phyloP scores from a whole-genome alignment of 257 asterid species.

The Rehmannia glutinosa region DNA sequence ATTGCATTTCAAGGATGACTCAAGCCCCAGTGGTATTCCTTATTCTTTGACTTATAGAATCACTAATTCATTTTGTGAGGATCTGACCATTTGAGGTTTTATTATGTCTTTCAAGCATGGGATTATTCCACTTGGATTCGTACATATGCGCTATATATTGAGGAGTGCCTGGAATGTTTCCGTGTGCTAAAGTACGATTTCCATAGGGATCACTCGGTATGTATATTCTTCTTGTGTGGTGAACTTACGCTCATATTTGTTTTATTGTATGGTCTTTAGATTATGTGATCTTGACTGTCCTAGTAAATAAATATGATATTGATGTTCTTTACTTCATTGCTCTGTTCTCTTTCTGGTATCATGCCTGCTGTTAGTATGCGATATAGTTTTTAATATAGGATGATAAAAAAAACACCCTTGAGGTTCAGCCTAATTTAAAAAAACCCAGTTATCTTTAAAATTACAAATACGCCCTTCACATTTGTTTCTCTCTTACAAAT shows the following conservation, averaged over 20 bases:
- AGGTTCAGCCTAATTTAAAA: no score
- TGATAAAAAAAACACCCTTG: no score
- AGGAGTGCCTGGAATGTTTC: conserved; percentile 77
- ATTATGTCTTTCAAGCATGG: conserved; percentile 54
- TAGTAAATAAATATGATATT: neutral
- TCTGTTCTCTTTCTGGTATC: neutral
- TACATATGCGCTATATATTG: conserved; percentile 58
- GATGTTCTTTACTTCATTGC: neutral
- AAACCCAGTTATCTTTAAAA: no score
- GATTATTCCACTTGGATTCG: conserved; percentile 75
- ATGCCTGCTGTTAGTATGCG: neutral
- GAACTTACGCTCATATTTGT: neutral
- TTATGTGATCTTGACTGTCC: neutral
- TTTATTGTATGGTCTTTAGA: neutral
- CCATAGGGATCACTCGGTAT: conserved; percentile 59
- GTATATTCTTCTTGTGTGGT: conserved; percentile 14
- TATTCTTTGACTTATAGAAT: conserved; percentile 8
- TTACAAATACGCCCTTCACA: no score
- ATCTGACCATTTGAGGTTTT: conserved; percentile 22
- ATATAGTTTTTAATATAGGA: neutral
- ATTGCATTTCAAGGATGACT: conserved; percentile 72
- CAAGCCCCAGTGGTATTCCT: conserved; percentile 53
- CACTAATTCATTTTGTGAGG: neutral
- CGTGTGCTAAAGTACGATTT: conserved; percentile 56
- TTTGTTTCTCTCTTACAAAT: no score